A percentile compares a stretch with the other conserved stretches of the same genome.
Conservation (phyloP, 768 basidiomycete species). For the Exsudoporus frostii region DNA sequence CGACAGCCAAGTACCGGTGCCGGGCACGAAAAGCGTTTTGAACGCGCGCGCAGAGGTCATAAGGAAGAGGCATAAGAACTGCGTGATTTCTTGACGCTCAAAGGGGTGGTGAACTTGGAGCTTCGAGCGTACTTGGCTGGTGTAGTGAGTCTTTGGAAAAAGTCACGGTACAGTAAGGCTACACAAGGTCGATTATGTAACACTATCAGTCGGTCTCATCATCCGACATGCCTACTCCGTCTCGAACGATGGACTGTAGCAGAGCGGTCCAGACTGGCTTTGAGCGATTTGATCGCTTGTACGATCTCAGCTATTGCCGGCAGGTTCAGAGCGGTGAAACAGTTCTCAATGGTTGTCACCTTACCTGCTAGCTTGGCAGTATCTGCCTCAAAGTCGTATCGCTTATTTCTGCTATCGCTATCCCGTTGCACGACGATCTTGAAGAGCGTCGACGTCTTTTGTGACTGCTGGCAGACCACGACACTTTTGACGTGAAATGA, state of each 20-base stretch:
- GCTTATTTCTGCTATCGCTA: conserved; percentile 69
- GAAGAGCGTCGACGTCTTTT: conserved; percentile 78
- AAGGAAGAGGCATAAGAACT: conserved; percentile 54
- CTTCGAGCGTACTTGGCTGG: neutral
- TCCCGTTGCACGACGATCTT: conserved; percentile 82
- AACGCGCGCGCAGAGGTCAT: conserved; percentile 85
- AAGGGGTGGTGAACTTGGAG: neutral
- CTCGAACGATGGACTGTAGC: conserved; percentile 60
- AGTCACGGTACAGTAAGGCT: neutral
- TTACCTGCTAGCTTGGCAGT: conserved; percentile 73
- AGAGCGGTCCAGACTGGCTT: conserved; percentile 59
- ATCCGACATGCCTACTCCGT: conserved; percentile 58
- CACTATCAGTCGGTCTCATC: conserved; percentile 13
- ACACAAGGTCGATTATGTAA: conserved; percentile 14
- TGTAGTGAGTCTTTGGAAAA: neutral
- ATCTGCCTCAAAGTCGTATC: conserved; percentile 97
- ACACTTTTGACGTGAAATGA: conserved; percentile 92
- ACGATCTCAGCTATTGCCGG: conserved; percentile 65
- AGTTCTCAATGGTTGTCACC: conserved; percentile 19
- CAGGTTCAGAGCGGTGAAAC: neutral
- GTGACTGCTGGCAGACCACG: conserved; percentile 76
- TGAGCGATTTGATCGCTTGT: conserved; percentile 64
- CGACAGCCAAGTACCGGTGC: conserved; percentile 70
- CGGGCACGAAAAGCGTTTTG: conserved; percentile 92
- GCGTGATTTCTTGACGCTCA: neutral